Percentiles rank a stretch among this genome's conserved stretches.
phyloP scores from a whole-genome alignment of 768 basidiomycete species.

The Favolaschia claudopus region DNA sequence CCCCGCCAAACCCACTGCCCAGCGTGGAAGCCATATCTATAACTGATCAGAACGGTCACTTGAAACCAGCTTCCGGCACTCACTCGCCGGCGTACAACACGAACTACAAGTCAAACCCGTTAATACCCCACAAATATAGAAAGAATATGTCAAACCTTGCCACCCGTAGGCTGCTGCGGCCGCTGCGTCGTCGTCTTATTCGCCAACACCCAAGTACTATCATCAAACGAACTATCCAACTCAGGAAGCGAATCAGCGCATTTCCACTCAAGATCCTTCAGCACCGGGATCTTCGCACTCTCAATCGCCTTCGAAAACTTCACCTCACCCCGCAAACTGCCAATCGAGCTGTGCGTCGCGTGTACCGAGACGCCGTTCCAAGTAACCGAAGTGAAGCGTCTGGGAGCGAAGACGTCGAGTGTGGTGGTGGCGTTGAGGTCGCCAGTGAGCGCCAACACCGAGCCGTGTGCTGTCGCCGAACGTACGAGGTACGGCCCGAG shows the following conservation, averaged over 20 bases:
- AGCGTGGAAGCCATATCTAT: slow-evolving; percentile 41
- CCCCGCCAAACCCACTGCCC: slow-evolving; percentile 56
- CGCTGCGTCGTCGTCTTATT: slow-evolving; percentile 66
- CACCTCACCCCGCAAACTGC: slow-evolving; percentile 43
- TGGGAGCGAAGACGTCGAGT: slow-evolving; percentile 63
- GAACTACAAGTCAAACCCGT: slow-evolving; percentile 19
- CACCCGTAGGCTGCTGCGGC: slow-evolving; percentile 61
- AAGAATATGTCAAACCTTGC: slow-evolving; percentile 52
- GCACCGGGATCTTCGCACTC: slow-evolving; percentile 43
- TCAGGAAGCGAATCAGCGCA: slow-evolving; percentile 72
- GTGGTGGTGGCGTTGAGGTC: slow-evolving; percentile 61
- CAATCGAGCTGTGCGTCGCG: slow-evolving; percentile 36
- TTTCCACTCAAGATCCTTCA: slow-evolving; percentile 57
- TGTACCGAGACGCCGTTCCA: slow-evolving; percentile 65
- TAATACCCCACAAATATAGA: not conserved
- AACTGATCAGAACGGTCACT: not conserved
- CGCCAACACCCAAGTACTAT: slow-evolving; percentile 63
- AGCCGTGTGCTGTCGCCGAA: slow-evolving; percentile 32
- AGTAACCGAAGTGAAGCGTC: slow-evolving; percentile 48
- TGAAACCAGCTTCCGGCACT: not conserved
- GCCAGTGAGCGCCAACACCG: slow-evolving; percentile 46
- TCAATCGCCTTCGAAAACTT: slow-evolving; percentile 42
- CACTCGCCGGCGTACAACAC: slow-evolving; percentile 43
- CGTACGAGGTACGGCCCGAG: slow-evolving; percentile 46
- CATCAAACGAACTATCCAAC: slow-evolving; percentile 57